Evolutionary conservation across 2,329 filamentous ascomycete genomes (phyloP).

Genomic region (Pseudofabraea citricarpa): DNA sequence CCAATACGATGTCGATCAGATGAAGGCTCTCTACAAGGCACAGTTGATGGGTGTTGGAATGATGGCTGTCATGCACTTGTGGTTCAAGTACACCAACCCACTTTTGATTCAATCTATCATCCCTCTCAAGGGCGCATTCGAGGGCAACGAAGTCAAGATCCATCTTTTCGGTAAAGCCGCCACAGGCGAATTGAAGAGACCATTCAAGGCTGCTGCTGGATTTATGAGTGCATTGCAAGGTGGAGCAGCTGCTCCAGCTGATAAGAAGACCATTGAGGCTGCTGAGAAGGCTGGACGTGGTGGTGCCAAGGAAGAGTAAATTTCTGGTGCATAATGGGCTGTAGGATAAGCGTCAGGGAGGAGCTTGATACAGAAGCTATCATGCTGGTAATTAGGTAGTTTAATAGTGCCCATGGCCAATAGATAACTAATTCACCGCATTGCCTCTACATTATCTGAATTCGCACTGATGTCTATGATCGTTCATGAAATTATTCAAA

Average conservation of each 20-base stretch:
- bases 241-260: slow-evolving; percentile 65
- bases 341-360: no score
- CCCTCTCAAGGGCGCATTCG: slow-evolving; percentile 90
- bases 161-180: slow-evolving; percentile 85
- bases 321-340: not conserved
- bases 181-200: slow-evolving; percentile 84
- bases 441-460: not conserved
- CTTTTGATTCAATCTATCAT: slow-evolving; percentile 98
- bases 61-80: slow-evolving; percentile 98
- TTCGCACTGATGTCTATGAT: not conserved
- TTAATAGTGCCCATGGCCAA: no score
- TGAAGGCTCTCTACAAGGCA: slow-evolving; percentile 78
- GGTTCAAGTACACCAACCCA: slow-evolving; percentile 99
- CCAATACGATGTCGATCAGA: slow-evolving; percentile 86
- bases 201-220: slow-evolving; percentile 83
- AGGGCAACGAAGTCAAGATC: slow-evolving; percentile 95
- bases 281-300: slow-evolving; percentile 71
- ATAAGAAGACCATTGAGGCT: slow-evolving; percentile 82
- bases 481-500: no score
- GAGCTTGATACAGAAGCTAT: no score
- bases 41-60: slow-evolving; percentile 96
- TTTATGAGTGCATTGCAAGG: slow-evolving; percentile 77
- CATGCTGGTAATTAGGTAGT: no score
- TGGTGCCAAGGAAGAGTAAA: slow-evolving; percentile 65
- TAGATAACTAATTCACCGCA: not conserved